phyloP scores from a whole-genome alignment of 2,329 filamentous ascomycete genomes.

The Xylaria sp. region DNA sequence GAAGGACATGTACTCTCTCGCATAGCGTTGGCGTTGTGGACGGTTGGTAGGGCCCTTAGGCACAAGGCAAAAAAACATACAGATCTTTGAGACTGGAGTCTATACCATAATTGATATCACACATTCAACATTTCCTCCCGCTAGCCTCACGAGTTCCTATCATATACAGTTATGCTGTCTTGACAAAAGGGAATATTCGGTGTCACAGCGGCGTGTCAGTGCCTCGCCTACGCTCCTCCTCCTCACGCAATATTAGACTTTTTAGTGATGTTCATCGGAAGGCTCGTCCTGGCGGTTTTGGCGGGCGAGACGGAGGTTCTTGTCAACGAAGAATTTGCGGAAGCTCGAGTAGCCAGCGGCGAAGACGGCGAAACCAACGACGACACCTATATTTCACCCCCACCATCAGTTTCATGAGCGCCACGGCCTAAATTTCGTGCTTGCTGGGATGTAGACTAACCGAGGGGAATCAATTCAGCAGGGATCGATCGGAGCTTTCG shows the following conservation, averaged over 20 bases:
- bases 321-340: slow-evolving; percentile 88
- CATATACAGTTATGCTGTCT: slow-evolving; percentile 47
- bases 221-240: slow-evolving; percentile 36
- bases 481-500: slow-evolving; percentile 90
- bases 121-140: slow-evolving; percentile 41
- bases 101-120: slow-evolving; percentile 44
- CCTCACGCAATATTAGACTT: slow-evolving; percentile 23
- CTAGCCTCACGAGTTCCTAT: slow-evolving; percentile 38
- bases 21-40: slow-evolving; percentile 50
- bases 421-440: no score
- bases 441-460: slow-evolving; percentile 63
- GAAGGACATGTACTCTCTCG: slow-evolving; percentile 42
- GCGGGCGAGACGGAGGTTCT: slow-evolving; percentile 87
- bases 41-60: slow-evolving; percentile 33
- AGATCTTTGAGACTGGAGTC: slow-evolving; percentile 41
- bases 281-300: slow-evolving; percentile 61
- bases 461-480: slow-evolving; percentile 92
- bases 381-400: slow-evolving; percentile 68
- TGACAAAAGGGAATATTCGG: slow-evolving; percentile 38
- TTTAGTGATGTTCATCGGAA: slow-evolving; percentile 53
- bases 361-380: slow-evolving; percentile 84
- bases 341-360: slow-evolving; percentile 84
- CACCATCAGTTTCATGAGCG: slow-evolving; percentile 24
- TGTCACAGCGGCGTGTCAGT: slow-evolving; percentile 31
- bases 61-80: slow-evolving; percentile 37